Conservation (phyloP, 2,329 filamentous ascomycete genomes). For the Colletotrichum graminicola region DNA sequence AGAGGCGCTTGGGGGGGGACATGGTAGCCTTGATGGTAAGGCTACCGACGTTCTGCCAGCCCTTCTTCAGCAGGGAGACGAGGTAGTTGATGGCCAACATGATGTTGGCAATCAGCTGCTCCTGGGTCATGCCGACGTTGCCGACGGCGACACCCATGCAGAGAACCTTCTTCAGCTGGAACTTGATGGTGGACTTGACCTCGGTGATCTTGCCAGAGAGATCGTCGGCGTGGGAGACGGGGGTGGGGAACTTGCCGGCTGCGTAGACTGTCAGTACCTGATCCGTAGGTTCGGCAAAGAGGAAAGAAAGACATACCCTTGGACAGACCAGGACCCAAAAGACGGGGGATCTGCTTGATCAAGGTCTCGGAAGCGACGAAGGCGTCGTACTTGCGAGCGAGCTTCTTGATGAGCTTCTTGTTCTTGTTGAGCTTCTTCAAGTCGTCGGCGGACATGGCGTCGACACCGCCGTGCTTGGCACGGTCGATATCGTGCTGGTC, state of each 20-base stretch:
- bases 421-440: conserved; percentile 99
- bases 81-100: conserved; percentile 99
- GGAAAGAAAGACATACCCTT: conserved; percentile 76
- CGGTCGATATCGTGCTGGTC: conserved; percentile 98
- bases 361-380: conserved; percentile 97
- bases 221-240: conserved; percentile 96
- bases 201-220: conserved; percentile 96
- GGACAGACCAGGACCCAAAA: conserved; percentile 97
- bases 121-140: conserved; percentile 96
- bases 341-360: conserved; percentile 99
- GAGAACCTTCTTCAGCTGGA: conserved; percentile 99
- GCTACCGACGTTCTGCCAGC: conserved; percentile 99
- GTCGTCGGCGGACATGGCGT: conserved; percentile 98
- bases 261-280: conserved; percentile 49
- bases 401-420: conserved; percentile 99
- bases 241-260: conserved; percentile 99
- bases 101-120: conserved; percentile 97
- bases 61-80: conserved; percentile 99
- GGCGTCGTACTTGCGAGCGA: conserved; percentile 99
- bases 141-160: conserved; percentile 99
- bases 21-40: conserved; percentile 99
- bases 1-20: conserved; percentile 97
- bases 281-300: not conserved
- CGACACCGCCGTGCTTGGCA: conserved; percentile 98
- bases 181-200: conserved; percentile 99